Percentiles rank a stretch among this genome's conserved stretches.
Conservation (phyloP, 805 yeast genomes). For the Ogataea parapolymorpha region DNA sequence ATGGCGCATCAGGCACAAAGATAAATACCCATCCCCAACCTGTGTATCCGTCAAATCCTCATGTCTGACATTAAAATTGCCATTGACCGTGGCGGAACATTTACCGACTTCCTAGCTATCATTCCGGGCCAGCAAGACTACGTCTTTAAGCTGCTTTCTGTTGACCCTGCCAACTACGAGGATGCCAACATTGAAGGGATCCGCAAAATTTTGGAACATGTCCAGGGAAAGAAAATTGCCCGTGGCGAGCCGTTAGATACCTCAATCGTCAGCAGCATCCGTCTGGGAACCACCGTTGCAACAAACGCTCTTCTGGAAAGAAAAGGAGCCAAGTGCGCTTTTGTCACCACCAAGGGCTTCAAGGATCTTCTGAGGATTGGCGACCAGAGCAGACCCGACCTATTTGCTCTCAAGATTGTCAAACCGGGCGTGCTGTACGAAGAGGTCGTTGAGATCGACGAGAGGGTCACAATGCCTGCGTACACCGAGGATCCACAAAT, state of each 20-base stretch:
- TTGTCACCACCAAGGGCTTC: conserved; percentile 31
- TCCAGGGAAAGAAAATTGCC: conserved; percentile 18
- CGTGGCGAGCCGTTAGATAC: conserved; percentile 20
- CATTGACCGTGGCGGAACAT: conserved; percentile 40
- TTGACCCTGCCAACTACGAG: conserved; percentile 25
- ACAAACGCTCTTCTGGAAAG: conserved; percentile 27
- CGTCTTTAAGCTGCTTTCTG: conserved; percentile 14
- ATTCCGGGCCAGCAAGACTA: conserved; percentile 9
- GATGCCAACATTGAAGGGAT: conserved; percentile 31
- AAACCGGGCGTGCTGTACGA: conserved; percentile 23
- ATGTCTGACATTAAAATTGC: conserved; percentile 11
- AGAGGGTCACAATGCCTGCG: conserved; percentile 25
- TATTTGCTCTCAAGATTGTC: conserved; percentile 21
- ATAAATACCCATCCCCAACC: not conserved
- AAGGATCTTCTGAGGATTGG: conserved; percentile 33
- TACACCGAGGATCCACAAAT: conserved; percentile 23
- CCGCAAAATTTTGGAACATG: conserved; percentile 22
- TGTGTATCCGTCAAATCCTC: not conserved
- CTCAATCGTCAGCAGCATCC: conserved; percentile 20
- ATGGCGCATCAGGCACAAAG: not conserved
- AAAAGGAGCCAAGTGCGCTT: conserved; percentile 23
- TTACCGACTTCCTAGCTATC: conserved; percentile 10
- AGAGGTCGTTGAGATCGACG: conserved; percentile 22
- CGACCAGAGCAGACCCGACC: conserved; percentile 30
- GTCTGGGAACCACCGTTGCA: conserved; percentile 30